A percentile compares a stretch with the other conserved stretches of the same genome.
phyloP scores from a whole-genome alignment of 1,139 yeast genomes.

The Diutina ranongensis region DNA sequence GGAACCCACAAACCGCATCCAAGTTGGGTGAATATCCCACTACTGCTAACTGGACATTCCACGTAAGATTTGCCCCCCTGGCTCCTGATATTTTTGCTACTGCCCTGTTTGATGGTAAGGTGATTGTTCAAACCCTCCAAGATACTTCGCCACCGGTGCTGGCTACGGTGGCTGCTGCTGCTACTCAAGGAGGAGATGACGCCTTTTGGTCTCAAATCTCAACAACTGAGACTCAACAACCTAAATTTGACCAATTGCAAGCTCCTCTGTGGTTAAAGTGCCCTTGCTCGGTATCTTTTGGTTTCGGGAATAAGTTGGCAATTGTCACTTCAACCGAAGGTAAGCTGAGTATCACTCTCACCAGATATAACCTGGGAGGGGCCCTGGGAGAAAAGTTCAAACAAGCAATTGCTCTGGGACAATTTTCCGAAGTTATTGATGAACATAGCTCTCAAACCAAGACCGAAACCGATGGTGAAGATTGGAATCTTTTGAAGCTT shows the following conservation, averaged over 20 bases:
- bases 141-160: slow-evolving; percentile 48
- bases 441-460: slow-evolving; percentile 31
- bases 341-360: slow-evolving; percentile 36
- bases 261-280: slow-evolving; percentile 86
- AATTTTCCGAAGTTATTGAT: slow-evolving; percentile 44
- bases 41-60: slow-evolving; percentile 89
- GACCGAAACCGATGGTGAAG: slow-evolving; percentile 42
- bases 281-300: slow-evolving; percentile 73
- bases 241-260: slow-evolving; percentile 44
- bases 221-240: slow-evolving; percentile 59
- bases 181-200: slow-evolving; percentile 36
- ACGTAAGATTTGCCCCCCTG: slow-evolving; percentile 74
- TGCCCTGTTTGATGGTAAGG: slow-evolving; percentile 86
- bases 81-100: slow-evolving; percentile 90
- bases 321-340: slow-evolving; percentile 35
- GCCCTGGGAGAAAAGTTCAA: slow-evolving; percentile 22
- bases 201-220: slow-evolving; percentile 76
- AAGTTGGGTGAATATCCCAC: slow-evolving; percentile 83
- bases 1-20: slow-evolving; percentile 75
- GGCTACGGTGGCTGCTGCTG: slow-evolving; percentile 1
- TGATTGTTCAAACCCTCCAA: slow-evolving; percentile 77
- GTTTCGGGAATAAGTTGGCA: slow-evolving; percentile 87
- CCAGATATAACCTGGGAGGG: slow-evolving; percentile 26
- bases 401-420: slow-evolving; percentile 46
- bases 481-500: slow-evolving; percentile 66